These are phyloP conservation scores for Paracoccidioides lutzii DNA, from an alignment of 2,329 filamentous ascomycete genomes.

Conservation along the genomic window DNA sequence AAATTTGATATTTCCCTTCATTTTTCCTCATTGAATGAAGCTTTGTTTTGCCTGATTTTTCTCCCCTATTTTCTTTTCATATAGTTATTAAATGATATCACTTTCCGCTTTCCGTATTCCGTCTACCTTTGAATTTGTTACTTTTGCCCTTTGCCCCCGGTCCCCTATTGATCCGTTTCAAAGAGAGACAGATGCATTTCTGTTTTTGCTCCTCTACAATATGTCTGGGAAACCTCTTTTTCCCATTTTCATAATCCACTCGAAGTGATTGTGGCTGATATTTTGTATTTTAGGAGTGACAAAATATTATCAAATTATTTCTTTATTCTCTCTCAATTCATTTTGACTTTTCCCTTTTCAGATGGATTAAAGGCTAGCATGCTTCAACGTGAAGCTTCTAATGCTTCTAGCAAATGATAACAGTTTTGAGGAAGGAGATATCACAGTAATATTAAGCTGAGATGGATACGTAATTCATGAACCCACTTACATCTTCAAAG, in stretches of 20 bases:
- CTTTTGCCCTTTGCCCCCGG: neutral
- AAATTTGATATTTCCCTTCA: neutral
- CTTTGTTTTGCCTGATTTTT: neutral
- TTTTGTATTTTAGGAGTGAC: neutral
- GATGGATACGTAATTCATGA: no score
- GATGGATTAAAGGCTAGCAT: no score
- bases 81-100: neutral
- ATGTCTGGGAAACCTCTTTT: neutral
- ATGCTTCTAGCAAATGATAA: no score
- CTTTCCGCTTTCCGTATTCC: neutral
- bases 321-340: neutral
- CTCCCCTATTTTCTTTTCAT: neutral
- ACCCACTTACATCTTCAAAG: no score
- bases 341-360: neutral
- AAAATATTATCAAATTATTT: neutral
- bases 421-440: no score
- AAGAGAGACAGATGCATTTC: neutral
- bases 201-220: neutral
- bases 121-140: neutral
- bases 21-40: neutral
- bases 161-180: neutral
- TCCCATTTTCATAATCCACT: neutral
- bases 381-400: no score
- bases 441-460: no score
- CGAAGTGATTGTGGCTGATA: no score